Evolutionary conservation across 306 rosid genomes (phyloP), one percentile per base, ranked within the genome.

Genomic region (Mimosa pudica): DNA sequence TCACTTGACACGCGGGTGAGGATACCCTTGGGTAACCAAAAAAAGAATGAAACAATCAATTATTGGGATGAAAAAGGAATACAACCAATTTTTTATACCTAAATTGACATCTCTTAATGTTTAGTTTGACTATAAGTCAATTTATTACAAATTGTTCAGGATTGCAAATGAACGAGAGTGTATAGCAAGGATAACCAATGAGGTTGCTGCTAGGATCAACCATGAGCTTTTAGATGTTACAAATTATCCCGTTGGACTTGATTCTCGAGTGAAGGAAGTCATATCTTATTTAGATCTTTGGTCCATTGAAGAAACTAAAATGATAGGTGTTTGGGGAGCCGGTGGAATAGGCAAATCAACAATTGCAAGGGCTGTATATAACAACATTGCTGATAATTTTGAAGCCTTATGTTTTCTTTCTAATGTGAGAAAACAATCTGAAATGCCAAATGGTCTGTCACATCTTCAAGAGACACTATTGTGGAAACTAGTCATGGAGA

Each of bases 331-430:
- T 2, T 68, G 3, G 16, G 75, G 81, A 10, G n/a, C 18, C 14
- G 72, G 72, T 16, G 73, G 80, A 32, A 63, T 76, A 45, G 63
- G 73, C 3, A 76, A 78, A 70, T 6, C 81, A 58, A 78, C 81
- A 6, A 6, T 77, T n/a, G 75, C 75, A 3, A 5, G 55, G 4
- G 81, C 42, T n/a, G 54, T 77, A n/a, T 52, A 77, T 55, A 68
- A 77, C 18, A 20, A 4, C 2, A 49, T 77, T 35, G 64, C 57
- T 41, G 52, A 65, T 8, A 10, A 38, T 33, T 77, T 77, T 55
- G 81, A 77, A 35, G 20, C 48, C 16, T 5, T 32, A 35, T 44
- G 72, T 24, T 77, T 65, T 60, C 38, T 65, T 4, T 30, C 35
- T 17, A 5, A 48, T 64, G 48, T 77, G 0, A 75, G 70, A 61